Evolutionary conservation across 805 yeast genomes (phyloP).

Genomic region (Kodamaea kakaduensis): DNA sequence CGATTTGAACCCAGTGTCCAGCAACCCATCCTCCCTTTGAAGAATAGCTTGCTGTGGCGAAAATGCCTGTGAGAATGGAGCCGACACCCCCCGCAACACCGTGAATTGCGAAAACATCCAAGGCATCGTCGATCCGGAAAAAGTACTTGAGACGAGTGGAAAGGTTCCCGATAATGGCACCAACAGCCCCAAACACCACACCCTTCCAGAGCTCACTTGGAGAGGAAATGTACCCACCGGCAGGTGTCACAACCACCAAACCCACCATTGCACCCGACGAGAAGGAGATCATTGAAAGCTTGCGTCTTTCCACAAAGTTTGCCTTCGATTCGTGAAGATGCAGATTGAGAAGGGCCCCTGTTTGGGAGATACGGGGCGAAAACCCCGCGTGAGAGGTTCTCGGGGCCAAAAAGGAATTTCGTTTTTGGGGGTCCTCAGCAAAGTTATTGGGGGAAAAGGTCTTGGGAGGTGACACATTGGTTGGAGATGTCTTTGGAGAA

Average conservation of each 20-base stretch:
- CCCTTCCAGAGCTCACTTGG: constrained; percentile 37
- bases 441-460: not conserved
- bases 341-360: constrained; percentile 17
- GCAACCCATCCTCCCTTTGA: constrained; percentile 41
- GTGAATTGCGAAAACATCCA: constrained; percentile 42
- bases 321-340: constrained; percentile 17
- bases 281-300: constrained; percentile 36
- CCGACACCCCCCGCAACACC: constrained; percentile 41
- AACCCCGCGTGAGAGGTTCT: not conserved
- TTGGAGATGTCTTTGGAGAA: too few relatives aligned
- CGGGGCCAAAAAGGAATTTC: not conserved
- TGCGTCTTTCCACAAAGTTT: constrained; percentile 19
- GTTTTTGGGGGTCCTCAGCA: not conserved
- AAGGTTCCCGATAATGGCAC: constrained; percentile 34
- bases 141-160: constrained; percentile 39
- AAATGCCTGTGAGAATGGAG: constrained; percentile 37
- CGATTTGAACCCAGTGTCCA: constrained; percentile 38
- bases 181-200: constrained; percentile 36
- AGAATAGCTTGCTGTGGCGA: constrained; percentile 30
- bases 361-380: constrained; percentile 11
- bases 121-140: constrained; percentile 38
- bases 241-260: constrained; percentile 41
- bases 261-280: constrained; percentile 41
- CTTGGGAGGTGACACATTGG: too few relatives aligned
- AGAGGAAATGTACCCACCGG: constrained; percentile 38